These are phyloP conservation scores for Arachnopeziza araneosa DNA, from an alignment of 2,329 filamentous ascomycete species.

Conservation along the genomic window DNA sequence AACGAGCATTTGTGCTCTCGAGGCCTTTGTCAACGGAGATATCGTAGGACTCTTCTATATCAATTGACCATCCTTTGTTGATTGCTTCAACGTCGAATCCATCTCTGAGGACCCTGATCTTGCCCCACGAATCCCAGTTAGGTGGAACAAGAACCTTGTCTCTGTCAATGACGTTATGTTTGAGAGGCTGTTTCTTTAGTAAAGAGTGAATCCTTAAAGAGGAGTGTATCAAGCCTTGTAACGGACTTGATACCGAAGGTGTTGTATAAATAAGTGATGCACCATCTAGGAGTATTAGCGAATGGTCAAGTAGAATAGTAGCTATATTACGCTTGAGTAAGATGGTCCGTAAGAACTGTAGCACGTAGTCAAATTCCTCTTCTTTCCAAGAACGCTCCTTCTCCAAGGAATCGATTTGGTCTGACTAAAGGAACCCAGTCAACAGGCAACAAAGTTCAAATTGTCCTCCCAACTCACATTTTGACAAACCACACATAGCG, in stretches of 20 bases:
- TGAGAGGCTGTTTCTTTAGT: slow-evolving; percentile 70
- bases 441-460: background rate
- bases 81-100: slow-evolving; percentile 87
- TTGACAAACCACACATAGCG: slow-evolving; percentile 91
- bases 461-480: slow-evolving; percentile 52
- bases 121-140: slow-evolving; percentile 98
- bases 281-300: slow-evolving; percentile 51
- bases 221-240: slow-evolving; percentile 77
- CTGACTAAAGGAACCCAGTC: slow-evolving; percentile 11
- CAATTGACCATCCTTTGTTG: slow-evolving; percentile 78
- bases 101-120: slow-evolving; percentile 86
- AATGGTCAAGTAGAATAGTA: background rate
- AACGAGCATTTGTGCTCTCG: slow-evolving; percentile 4
- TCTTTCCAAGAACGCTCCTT: slow-evolving; percentile 91
- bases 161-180: slow-evolving; percentile 86
- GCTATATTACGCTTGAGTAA: slow-evolving; percentile 66
- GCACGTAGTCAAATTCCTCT: slow-evolving; percentile 90
- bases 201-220: slow-evolving; percentile 82
- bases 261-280: slow-evolving; percentile 82
- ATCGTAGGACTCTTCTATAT: slow-evolving; percentile 59
- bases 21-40: slow-evolving; percentile 25
- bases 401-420: slow-evolving; percentile 69
- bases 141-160: slow-evolving; percentile 92
- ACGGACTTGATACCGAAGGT: slow-evolving; percentile 67
- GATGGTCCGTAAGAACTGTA: slow-evolving; percentile 87